Evolutionary conservation across 1,139 yeast species (phyloP).

Genomic region (Candida freyschussii): DNA sequence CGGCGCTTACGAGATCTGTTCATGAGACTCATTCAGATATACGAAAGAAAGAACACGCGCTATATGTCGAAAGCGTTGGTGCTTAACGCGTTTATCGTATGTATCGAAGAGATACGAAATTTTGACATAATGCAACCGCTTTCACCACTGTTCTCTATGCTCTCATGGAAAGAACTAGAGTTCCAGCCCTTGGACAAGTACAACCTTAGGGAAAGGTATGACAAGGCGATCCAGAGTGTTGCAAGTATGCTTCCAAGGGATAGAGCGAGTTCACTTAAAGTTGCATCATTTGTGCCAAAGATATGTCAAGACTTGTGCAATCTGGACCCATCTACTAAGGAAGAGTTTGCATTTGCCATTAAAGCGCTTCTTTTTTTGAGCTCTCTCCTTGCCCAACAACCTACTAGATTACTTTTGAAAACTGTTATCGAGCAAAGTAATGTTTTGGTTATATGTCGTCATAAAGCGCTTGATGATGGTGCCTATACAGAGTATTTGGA

Average conservation of each 20-base stretch:
- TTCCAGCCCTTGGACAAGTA: slow-evolving; percentile 4
- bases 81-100: slow-evolving; percentile 3
- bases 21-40: slow-evolving; percentile 16
- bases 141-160: slow-evolving; percentile 36
- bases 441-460: slow-evolving; percentile 14
- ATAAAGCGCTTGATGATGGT: background rate
- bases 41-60: slow-evolving; percentile 8
- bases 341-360: slow-evolving; percentile 2
- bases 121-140: slow-evolving; percentile 25
- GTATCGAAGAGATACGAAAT: slow-evolving; percentile 6
- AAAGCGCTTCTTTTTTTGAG: slow-evolving; percentile 28
- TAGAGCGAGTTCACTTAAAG: slow-evolving; percentile 24
- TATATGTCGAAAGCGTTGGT: slow-evolving; percentile 3
- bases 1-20: slow-evolving; percentile 9
- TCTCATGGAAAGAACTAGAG: slow-evolving; percentile 33
- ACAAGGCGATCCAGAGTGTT: slow-evolving; percentile 17
- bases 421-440: slow-evolving; percentile 30
- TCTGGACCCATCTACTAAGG: slow-evolving; percentile 2
- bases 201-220: slow-evolving; percentile 4
- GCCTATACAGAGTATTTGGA: slow-evolving; percentile 2
- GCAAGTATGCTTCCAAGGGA: slow-evolving; percentile 17
- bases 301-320: slow-evolving; percentile 8
- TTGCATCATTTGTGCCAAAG: slow-evolving; percentile 18
- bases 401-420: slow-evolving; percentile 37
- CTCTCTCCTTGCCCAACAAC: slow-evolving; percentile 36